These are phyloP conservation scores for Clonostachys solani DNA, from an alignment of 2,329 filamentous ascomycete species.

Conservation along the genomic window DNA sequence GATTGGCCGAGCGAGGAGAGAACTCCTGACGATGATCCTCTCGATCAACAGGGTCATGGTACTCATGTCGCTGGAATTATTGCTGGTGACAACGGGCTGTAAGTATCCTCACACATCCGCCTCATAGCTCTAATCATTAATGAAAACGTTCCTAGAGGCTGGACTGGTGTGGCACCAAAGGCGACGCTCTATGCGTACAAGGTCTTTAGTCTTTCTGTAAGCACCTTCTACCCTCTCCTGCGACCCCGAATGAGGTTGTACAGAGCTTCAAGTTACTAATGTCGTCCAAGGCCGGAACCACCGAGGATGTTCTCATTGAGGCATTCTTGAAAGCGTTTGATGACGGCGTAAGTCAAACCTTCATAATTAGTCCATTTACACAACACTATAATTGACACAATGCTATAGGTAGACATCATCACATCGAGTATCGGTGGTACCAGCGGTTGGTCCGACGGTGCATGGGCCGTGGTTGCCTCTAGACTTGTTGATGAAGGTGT, in stretches of 20 bases:
- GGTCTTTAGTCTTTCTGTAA: conserved; percentile 8
- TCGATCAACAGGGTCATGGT: conserved; percentile 16
- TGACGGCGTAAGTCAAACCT: conserved; percentile 14
- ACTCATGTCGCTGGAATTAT: conserved; percentile 23
- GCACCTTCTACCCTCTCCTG: too few species aligned
- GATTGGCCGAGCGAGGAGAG: conserved; percentile 1
- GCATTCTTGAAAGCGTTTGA: conserved; percentile 26
- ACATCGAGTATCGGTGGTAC: conserved; percentile 31
- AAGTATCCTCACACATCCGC: too few species aligned
- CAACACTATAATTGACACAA: not conserved
- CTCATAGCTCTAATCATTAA: too few species aligned
- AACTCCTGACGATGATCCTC: conserved; percentile 16
- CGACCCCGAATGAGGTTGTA: too few species aligned
- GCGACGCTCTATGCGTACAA: conserved; percentile 19
- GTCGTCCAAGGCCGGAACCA: conserved; percentile 7
- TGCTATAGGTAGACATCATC: conserved; percentile 33
- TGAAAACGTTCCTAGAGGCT: not conserved
- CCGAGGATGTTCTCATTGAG: conserved; percentile 22
- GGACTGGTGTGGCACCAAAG: conserved; percentile 19
- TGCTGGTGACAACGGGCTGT: conserved; percentile 13
- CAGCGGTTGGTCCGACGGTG: conserved; percentile 32
- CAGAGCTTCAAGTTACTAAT: too few species aligned
- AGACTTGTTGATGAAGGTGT: conserved; percentile 37
- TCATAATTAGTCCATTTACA: not conserved
- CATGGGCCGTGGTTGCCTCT: conserved; percentile 33